phyloP scores from a whole-genome alignment of 2,329 filamentous ascomycete genomes.

The Sclerotinia subarctica region DNA sequence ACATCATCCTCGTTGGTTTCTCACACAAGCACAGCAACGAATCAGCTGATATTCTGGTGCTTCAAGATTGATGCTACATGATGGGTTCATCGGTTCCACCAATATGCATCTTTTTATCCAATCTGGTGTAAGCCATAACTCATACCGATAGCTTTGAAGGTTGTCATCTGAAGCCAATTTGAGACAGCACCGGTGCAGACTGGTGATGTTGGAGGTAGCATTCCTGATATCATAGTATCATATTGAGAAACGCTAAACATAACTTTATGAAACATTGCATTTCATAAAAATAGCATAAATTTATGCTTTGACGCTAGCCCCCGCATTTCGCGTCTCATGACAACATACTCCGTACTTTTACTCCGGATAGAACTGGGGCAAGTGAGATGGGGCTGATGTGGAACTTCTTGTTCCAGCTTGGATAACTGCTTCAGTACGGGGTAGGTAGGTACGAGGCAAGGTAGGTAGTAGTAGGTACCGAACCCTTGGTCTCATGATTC shows the following conservation, averaged over 20 bases:
- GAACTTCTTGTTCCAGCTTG: neutral
- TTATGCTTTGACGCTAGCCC: slow-evolving; percentile 10
- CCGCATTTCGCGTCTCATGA: slow-evolving; percentile 11
- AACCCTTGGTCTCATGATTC: neutral
- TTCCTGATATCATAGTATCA: neutral
- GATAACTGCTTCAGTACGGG: neutral
- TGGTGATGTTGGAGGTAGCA: neutral
- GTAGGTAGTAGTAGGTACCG: neutral
- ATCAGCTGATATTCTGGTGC: neutral
- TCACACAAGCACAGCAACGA: neutral
- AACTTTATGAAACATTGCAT: neutral
- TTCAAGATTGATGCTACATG: too few species aligned
- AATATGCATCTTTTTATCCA: neutral
- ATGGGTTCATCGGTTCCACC: neutral
- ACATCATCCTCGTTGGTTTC: neutral
- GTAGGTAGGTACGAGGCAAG: neutral
- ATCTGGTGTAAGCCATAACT: neutral
- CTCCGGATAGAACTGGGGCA: neutral
- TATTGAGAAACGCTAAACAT: neutral
- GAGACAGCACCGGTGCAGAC: neutral
- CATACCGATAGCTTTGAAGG: neutral
- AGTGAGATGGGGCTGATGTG: neutral
- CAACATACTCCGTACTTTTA: neutral
- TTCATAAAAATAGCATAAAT: neutral
- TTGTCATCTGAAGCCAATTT: slow-evolving; percentile 1